phyloP scores from a whole-genome alignment of 257 asterid species.

The Leptodermis oblonga region DNA sequence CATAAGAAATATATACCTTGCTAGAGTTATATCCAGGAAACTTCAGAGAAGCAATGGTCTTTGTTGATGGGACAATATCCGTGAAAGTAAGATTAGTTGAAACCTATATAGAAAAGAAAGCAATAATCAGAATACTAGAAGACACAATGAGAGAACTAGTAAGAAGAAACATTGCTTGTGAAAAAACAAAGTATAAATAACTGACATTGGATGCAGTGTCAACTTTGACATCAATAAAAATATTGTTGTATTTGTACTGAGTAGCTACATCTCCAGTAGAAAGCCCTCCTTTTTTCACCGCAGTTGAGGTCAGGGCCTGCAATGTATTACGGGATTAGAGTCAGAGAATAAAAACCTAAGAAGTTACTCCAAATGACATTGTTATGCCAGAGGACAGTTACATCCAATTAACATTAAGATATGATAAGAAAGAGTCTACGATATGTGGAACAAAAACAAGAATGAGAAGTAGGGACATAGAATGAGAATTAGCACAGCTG shows the following conservation, averaged over 20 bases:
- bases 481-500: background rate
- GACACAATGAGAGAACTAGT: constrained; percentile 4
- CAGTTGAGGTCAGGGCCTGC: constrained; percentile 78
- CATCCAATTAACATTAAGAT: background rate
- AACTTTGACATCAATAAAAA: constrained; percentile 62
- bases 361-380: background rate
- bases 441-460: background rate
- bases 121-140: constrained; percentile 15
- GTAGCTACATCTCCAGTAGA: constrained; percentile 83
- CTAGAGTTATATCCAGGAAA: constrained; percentile 73
- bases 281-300: constrained; percentile 76
- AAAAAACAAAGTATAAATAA: constrained; percentile 12
- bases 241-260: constrained; percentile 56
- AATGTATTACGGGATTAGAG: background rate
- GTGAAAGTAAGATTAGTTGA: constrained; percentile 49
- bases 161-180: background rate
- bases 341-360: background rate
- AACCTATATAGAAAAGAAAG: constrained; percentile 38
- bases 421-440: background rate
- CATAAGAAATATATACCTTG: constrained; percentile 45
- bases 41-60: constrained; percentile 58
- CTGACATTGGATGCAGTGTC: constrained; percentile 88
- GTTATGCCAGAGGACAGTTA: background rate
- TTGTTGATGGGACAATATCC: constrained; percentile 66
- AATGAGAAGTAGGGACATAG: background rate